Conservation (phyloP, 1,284 basidiomycete species). For the Moesziomyces sp. region DNA sequence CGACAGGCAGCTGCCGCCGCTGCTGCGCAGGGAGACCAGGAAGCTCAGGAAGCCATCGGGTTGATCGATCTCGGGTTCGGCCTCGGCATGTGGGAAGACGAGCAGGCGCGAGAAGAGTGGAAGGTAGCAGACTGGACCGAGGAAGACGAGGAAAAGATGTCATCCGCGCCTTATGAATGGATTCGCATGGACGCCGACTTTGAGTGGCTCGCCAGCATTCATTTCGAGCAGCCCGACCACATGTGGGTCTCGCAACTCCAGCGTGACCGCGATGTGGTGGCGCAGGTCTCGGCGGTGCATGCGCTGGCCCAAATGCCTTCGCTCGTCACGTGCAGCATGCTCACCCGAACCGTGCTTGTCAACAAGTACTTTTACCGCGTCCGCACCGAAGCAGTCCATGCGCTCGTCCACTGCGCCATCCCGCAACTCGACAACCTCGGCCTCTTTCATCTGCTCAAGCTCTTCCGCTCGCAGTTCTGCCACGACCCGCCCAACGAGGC, state of each 20-base stretch:
- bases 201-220: conserved; percentile 93
- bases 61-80: conserved; percentile 95
- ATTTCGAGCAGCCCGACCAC: conserved; percentile 95
- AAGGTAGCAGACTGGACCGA: conserved; percentile 95
- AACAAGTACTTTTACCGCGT: conserved; percentile 98
- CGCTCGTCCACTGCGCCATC: conserved; percentile 87
- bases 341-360: conserved; percentile 92
- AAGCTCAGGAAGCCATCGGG: conserved; percentile 91
- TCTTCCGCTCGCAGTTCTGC: conserved; percentile 88
- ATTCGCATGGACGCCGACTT: conserved; percentile 99
- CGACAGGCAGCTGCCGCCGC: conserved; percentile 91
- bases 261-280: conserved; percentile 96
- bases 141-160: conserved; percentile 92
- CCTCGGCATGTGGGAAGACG: conserved; percentile 88
- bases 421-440: conserved; percentile 85
- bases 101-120: conserved; percentile 84
- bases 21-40: conserved; percentile 76
- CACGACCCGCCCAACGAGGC: conserved; percentile 71
- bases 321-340: conserved; percentile 86
- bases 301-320: conserved; percentile 81
- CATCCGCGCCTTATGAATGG: conserved; percentile 91
- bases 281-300: conserved; percentile 69
- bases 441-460: conserved; percentile 93
- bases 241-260: conserved; percentile 99
- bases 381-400: conserved; percentile 90